A percentile compares a stretch with the other conserved stretches of the same genome.
Evolutionary conservation across 208 protist species (phyloP).

Genomic region (Wallacemonas sp.): DNA sequence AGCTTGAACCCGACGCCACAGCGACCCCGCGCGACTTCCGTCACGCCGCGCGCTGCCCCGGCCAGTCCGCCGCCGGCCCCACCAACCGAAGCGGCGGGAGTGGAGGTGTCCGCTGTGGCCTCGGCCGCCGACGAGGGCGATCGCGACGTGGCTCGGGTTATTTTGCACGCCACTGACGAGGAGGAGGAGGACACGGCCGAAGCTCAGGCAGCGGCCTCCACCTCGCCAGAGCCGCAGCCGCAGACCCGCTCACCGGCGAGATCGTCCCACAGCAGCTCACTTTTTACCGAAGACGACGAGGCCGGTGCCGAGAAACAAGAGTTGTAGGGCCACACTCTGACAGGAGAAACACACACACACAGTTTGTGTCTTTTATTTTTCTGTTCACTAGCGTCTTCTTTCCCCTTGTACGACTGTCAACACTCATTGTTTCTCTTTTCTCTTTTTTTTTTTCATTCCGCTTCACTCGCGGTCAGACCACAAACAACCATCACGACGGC

Average conservation of each 20-base stretch:
- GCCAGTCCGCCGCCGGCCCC: not conserved
- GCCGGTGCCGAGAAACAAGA: no score
- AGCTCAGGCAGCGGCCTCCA: no score
- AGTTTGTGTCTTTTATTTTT: no score
- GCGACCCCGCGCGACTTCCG: constrained; percentile 6
- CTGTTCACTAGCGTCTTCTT: no score
- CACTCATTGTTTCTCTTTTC: no score
- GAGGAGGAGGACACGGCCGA: not conserved
- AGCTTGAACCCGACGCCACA: constrained; percentile 28
- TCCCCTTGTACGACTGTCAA: no score
- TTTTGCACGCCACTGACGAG: not conserved
- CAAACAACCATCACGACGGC: no score
- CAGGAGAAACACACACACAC: no score
- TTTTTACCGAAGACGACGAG: not conserved
- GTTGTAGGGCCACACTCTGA: no score
- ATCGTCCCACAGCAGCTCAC: not conserved
- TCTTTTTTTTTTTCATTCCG: no score
- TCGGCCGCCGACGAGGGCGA: not conserved
- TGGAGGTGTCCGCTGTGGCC: not conserved
- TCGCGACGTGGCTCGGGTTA: not conserved
- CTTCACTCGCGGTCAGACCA: no score
- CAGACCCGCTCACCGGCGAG: not conserved
- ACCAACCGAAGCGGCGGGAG: not conserved
- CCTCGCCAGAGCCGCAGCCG: not conserved
- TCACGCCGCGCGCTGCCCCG: not conserved